Base-by-base conservation (phyloP, 1,139 yeast genomes). In the Suhomyces coccinellae region DNA sequence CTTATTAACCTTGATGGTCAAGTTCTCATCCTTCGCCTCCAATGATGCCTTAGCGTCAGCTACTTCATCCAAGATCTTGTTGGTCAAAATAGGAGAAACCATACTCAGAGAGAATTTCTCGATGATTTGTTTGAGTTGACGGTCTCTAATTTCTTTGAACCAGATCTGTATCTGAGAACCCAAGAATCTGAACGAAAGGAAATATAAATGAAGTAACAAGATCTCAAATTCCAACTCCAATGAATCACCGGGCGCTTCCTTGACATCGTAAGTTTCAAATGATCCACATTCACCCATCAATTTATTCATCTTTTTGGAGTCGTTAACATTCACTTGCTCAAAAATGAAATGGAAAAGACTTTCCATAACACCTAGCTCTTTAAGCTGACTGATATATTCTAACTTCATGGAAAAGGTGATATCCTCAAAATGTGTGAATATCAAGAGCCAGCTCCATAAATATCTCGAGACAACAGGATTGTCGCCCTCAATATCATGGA, bases 91-190 rank as follows among this genome's bases (percentile, higher is more conserved):
- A 4, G 91, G 89, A 3, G 96, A 85, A 30, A 90, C 76, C 51
- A 67, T 72, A 37, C 71, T 72, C 32, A 75, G 69, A 1, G 93
- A 81, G 54, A 87, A 85, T 41, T 70, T 75, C 48, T 87, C 95
- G 32, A 87, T 73, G 33, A 71, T 71, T 15, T 69, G 66, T 54
- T 82, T 83, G 45, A 77, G 60, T 51, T 80, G 85, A 41, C 77
- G 73, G 57, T 83, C 81, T 44, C 85, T 71, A 26, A 83, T 67
- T 10, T 79, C 79, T 47, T 80, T 71, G 65, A 75, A 89, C 97
- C 97, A 90, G 9, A 68, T 64, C 56, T 86, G 87, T 1, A 82
- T 81, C 37, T 77, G 69, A 1, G 93, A 80, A 1, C 95, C 95
- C 40, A 85, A 71, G 55, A 77, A 73, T 44, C 73, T 71, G 58